phyloP scores from a whole-genome alignment of 2,329 filamentous ascomycete species.

The Arthroderma uncinatum region DNA sequence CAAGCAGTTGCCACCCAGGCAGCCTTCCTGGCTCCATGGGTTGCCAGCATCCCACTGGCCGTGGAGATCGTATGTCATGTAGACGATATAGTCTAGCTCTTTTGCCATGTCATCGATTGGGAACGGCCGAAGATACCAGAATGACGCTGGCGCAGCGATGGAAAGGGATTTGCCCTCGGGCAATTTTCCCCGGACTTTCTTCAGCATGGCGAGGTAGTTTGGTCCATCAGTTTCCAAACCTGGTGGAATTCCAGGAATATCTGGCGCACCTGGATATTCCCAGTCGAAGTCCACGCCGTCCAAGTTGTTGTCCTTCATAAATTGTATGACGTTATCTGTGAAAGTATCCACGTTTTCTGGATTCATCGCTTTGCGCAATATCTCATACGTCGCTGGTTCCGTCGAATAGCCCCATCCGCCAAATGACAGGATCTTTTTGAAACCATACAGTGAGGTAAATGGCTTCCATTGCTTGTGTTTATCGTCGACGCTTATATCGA shows the following conservation, averaged over 20 bases:
- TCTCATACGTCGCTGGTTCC: conserved; percentile 25
- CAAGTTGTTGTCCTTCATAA: conserved; percentile 31
- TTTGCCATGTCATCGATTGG: conserved; percentile 19
- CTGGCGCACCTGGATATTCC: conserved; percentile 29
- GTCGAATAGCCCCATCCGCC: conserved; percentile 37
- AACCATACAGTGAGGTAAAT: neutral
- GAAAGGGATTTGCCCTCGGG: conserved; percentile 17
- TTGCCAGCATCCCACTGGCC: conserved; percentile 19
- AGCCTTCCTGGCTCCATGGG: too few relatives aligned
- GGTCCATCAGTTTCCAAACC: conserved; percentile 20
- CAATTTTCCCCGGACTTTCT: conserved; percentile 10
- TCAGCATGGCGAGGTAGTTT: conserved; percentile 27
- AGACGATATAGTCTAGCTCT: conserved; percentile 24
- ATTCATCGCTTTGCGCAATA: conserved; percentile 31
- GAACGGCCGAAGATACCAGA: conserved; percentile 23
- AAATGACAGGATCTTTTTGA: conserved; percentile 17
- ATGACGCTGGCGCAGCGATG: conserved; percentile 22
- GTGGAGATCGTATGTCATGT: conserved; percentile 31
- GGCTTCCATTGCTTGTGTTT: neutral
- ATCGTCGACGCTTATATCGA: conserved; percentile 16
- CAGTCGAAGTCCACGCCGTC: conserved; percentile 34
- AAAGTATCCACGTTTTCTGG: conserved; percentile 30
- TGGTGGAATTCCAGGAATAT: conserved; percentile 28
- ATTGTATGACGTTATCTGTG: conserved; percentile 28
- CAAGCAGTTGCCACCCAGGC: conserved; percentile 28